phyloP scores from a whole-genome alignment of 108 stramenopile genomes.

The Aurantiochytrium sp. region DNA sequence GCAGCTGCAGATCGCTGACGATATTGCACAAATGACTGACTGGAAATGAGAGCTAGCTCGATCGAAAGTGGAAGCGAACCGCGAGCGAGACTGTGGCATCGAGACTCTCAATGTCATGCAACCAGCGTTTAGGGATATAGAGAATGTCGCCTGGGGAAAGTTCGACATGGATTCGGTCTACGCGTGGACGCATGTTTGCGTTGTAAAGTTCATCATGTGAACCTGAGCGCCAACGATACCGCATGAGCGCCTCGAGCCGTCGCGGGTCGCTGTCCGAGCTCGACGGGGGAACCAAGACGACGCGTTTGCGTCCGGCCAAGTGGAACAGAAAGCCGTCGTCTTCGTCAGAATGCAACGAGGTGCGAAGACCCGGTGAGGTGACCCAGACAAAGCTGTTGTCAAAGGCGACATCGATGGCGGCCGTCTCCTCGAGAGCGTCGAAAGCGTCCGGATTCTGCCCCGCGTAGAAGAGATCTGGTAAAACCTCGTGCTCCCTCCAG shows the following conservation, averaged over 20 bases:
- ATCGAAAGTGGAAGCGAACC: background rate
- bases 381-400: conserved; percentile 16
- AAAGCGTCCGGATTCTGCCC: background rate
- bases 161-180: background rate
- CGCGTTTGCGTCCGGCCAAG: background rate
- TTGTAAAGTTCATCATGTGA: background rate
- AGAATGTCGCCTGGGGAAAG: background rate
- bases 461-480: background rate
- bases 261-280: background rate
- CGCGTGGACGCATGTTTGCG: background rate
- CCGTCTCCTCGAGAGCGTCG: background rate
- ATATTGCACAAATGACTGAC: too few species aligned
- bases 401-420: background rate
- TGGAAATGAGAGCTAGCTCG: too few species aligned
- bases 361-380: background rate
- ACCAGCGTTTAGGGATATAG: background rate
- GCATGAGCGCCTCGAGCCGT: background rate
- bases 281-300: background rate
- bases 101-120: background rate
- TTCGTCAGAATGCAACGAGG: background rate
- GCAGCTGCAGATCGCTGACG: too few species aligned
- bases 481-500: background rate
- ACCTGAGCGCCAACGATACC: background rate
- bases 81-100: background rate
- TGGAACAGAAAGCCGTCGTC: conserved; percentile 5